Evolutionary conservation across 192 early-diverging fungal genomes (phyloP), one percentile per base, ranked within the genome.

Genomic region (Chytriomyces sp.): DNA sequence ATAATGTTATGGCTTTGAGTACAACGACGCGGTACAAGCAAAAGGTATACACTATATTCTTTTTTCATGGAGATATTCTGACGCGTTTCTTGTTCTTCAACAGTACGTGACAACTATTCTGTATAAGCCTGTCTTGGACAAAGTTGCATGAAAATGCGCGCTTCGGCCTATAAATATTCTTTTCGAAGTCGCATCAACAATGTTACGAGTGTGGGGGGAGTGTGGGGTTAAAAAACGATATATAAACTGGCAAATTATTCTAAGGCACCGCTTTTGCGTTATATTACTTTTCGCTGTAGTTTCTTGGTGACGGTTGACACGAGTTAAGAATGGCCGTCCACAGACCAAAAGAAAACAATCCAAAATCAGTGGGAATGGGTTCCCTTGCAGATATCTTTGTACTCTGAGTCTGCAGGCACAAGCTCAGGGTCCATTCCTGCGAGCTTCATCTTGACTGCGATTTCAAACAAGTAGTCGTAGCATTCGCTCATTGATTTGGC

Each of bases 401-500:
- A 87, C 46, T 86, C 86, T 44, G 63, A 70, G 59, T 87, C 84
- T 53, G 65, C 60, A 28, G 86, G 86, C 61, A 85, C 83, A 50
- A 82, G 77, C 4, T 61, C 75, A 9, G 95, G 93, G 85, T 97
- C 94, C 45, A 99, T 75, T 7, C 95, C 95, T 69, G 90, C 83
- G 71, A 84, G 83, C 83, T 89, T 93, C 96, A 97, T 97, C 70
- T 93, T 94, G 60, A 96, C 92, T 10, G 94, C 94, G 68, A 99
- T 94, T 79, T 99, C 95, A 82, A 99, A 99, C 69, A 99, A 83
- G 82, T 99, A 99, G 78, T 99, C 97, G 80, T 97, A 99, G 86
- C 97, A 99, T 83, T 99, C 97, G 7, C 91, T 83, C 97, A 99
- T 99, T 49, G 92, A 92, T 82, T 99, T 99, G 63, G 97, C 95